phyloP scores from a whole-genome alignment of 1,284 basidiomycete genomes.

The Melampsora americana region DNA sequence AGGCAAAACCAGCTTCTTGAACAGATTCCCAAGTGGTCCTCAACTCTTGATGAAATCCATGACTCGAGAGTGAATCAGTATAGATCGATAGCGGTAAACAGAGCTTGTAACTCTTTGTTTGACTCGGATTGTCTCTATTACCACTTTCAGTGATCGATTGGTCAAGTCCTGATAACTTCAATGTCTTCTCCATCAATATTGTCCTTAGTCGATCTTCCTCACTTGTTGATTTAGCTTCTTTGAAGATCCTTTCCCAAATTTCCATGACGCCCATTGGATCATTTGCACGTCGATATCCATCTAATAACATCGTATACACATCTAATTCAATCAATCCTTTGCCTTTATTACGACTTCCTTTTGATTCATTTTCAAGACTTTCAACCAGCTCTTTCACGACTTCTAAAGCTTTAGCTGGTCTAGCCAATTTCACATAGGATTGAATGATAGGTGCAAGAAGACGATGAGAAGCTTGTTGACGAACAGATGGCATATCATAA shows the following conservation, averaged over 20 bases:
- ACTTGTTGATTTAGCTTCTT: slow-evolving; percentile 56
- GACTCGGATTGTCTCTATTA: slow-evolving; percentile 26
- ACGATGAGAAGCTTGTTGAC: slow-evolving; percentile 46
- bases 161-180: slow-evolving; percentile 4
- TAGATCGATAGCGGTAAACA: slow-evolving; percentile 79
- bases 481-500: slow-evolving; percentile 41
- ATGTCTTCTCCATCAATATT: slow-evolving; percentile 44
- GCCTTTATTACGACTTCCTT: slow-evolving; percentile 49
- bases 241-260: slow-evolving; percentile 70
- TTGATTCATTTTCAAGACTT: slow-evolving; percentile 15
- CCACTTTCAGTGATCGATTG: neutral
- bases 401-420: slow-evolving; percentile 62
- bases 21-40: slow-evolving; percentile 68
- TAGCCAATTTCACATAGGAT: slow-evolving; percentile 60
- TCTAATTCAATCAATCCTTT: slow-evolving; percentile 64
- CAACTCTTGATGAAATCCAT: slow-evolving; percentile 65
- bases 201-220: slow-evolving; percentile 27
- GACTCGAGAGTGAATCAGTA: slow-evolving; percentile 70
- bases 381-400: slow-evolving; percentile 62
- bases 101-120: slow-evolving; percentile 61
- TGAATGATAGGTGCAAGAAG: slow-evolving; percentile 67
- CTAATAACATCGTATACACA: slow-evolving; percentile 67
- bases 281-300: slow-evolving; percentile 67
- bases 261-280: slow-evolving; percentile 63
- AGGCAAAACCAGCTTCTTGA: slow-evolving; percentile 68